A percentile compares a stretch with the other conserved stretches of the same genome.
phyloP scores from a whole-genome alignment of 306 rosid species.

The Lablab purpureus region DNA sequence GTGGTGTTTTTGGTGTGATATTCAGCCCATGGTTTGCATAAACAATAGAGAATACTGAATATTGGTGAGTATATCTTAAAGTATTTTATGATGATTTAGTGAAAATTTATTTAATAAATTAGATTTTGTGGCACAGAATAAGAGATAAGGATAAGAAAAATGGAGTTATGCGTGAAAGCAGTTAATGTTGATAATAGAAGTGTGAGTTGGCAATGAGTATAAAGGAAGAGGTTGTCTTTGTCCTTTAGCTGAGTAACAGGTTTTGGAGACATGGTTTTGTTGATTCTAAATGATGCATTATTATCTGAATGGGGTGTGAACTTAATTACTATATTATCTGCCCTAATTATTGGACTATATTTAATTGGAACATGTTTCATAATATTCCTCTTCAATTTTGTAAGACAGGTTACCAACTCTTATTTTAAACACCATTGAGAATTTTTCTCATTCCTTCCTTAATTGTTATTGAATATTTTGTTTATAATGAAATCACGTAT shows the following conservation, averaged over 20 bases:
- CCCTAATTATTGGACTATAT: too few relatives aligned
- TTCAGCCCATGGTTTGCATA: not conserved
- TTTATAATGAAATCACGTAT: too few relatives aligned
- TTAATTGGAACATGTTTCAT: too few relatives aligned
- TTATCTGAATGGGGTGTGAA: too few relatives aligned
- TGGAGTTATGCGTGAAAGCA: not conserved
- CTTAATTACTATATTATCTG: too few relatives aligned
- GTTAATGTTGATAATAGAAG: not conserved
- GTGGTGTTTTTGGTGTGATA: not conserved
- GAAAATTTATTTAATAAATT: not conserved
- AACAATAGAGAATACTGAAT: not conserved
- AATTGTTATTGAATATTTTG: too few relatives aligned
- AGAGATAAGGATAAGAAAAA: conserved; percentile 33
- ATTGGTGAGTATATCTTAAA: not conserved
- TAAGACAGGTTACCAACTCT: too few relatives aligned
- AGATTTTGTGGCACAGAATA: not conserved
- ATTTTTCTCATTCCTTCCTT: too few relatives aligned
- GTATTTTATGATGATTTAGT: not conserved
- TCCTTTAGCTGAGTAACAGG: not conserved
- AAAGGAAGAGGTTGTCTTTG: not conserved
- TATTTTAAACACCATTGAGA: too few relatives aligned
- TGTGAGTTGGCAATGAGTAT: conserved; percentile 39
- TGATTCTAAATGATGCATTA: not conserved
- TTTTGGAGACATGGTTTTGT: conserved; percentile 24
- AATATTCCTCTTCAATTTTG: too few relatives aligned